Evolutionary conservation across 768 basidiomycete genomes (phyloP).

Genomic region (Lactifluus subvellereus): DNA sequence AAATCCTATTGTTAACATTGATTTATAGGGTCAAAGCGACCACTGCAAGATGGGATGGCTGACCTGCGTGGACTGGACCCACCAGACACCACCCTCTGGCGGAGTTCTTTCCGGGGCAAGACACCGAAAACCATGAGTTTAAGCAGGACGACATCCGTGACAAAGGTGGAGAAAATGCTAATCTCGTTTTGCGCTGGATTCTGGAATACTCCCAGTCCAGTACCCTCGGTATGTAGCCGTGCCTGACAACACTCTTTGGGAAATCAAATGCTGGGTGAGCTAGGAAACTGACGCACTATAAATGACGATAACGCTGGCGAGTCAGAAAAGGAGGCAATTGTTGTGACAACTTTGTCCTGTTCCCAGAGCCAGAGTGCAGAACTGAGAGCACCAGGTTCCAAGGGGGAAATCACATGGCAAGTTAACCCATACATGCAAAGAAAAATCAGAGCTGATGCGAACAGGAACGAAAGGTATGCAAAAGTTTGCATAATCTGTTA

Average conservation of each 20-base stretch:
- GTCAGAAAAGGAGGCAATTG: not conserved
- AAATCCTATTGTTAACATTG: too few relatives aligned
- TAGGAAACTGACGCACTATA: not conserved
- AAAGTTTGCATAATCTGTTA: not conserved
- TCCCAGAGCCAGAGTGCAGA: slow-evolving; percentile 1
- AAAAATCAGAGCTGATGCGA: slow-evolving; percentile 12
- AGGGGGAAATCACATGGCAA: not conserved
- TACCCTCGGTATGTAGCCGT: not conserved
- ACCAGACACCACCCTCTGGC: not conserved
- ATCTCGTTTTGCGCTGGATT: not conserved
- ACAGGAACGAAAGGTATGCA: not conserved
- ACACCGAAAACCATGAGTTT: slow-evolving; percentile 4
- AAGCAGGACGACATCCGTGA: not conserved
- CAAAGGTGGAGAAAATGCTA: not conserved
- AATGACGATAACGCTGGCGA: not conserved
- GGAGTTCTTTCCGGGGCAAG: not conserved
- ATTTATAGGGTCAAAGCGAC: too few relatives aligned
- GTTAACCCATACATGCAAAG: slow-evolving; percentile 9
- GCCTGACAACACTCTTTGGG: not conserved
- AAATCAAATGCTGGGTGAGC: not conserved
- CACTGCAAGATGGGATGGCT: not conserved
- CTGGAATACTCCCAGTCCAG: not conserved
- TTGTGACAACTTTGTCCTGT: not conserved
- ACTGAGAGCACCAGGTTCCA: not conserved
- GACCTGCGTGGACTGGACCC: slow-evolving; percentile 3